These are phyloP conservation scores for Falciphora oryzae DNA, from an alignment of 2,329 filamentous ascomycete species.

Conservation along the genomic window DNA sequence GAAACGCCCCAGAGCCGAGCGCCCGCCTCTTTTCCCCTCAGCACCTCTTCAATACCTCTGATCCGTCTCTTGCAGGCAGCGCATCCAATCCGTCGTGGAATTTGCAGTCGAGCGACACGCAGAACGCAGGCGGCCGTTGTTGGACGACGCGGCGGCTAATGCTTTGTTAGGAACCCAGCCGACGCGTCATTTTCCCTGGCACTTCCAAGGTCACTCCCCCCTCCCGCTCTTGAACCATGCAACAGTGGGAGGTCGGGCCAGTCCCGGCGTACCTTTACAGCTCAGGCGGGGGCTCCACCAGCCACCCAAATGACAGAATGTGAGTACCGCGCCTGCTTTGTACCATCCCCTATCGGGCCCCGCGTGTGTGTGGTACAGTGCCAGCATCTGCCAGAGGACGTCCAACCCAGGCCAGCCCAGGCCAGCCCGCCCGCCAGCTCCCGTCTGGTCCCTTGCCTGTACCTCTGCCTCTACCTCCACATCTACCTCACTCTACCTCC, in stretches of 20 bases:
- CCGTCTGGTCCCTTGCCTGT: neutral
- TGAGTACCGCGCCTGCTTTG: slow-evolving; percentile 37
- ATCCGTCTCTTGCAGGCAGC: neutral
- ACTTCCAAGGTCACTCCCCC: neutral
- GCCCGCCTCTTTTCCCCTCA: neutral
- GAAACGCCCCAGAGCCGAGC: neutral
- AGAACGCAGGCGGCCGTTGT: neutral
- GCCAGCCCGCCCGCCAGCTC: slow-evolving; percentile 9
- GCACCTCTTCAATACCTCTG: neutral
- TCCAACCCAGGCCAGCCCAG: slow-evolving; percentile 5
- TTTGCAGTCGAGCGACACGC: neutral
- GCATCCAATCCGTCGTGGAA: neutral
- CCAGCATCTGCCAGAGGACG: slow-evolving; percentile 4
- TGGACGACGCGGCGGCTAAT: neutral
- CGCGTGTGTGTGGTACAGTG: slow-evolving; percentile 12
- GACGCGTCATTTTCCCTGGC: neutral
- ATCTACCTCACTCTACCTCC: neutral
- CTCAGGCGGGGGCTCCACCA: slow-evolving; percentile 41
- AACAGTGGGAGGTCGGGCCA: slow-evolving; percentile 57
- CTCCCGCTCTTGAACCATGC: slow-evolving; percentile 38
- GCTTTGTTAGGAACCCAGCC: neutral
- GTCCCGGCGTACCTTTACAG: slow-evolving; percentile 52
- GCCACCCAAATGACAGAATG: slow-evolving; percentile 52
- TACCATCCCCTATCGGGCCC: slow-evolving; percentile 21
- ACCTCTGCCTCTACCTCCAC: slow-evolving; percentile 3